These are phyloP conservation scores for Limnomonas spitsbergensis DNA, from an alignment of 139 green algal genomes.

Conservation along the genomic window DNA sequence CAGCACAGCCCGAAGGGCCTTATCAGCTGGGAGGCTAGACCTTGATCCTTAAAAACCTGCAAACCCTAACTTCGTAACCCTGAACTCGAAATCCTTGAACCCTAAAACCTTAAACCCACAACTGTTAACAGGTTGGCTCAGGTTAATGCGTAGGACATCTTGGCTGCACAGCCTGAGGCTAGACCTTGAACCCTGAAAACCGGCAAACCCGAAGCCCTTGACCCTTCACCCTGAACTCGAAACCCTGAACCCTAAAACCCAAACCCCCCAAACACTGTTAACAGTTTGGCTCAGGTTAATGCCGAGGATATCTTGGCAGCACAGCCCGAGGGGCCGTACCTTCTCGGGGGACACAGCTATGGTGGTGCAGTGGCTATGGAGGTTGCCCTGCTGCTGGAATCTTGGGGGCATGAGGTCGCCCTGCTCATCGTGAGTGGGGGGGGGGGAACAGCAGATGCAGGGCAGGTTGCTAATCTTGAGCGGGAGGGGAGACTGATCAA, in stretches of 20 bases:
- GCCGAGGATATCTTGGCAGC: conserved; percentile 72
- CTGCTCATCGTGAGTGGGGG: conserved; percentile 64
- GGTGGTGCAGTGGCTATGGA: conserved; percentile 79
- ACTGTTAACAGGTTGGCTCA: too few species aligned
- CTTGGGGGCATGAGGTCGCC: conserved; percentile 73
- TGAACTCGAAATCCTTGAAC: too few species aligned
- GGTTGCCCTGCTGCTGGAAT: conserved; percentile 77
- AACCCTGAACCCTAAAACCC: too few species aligned
- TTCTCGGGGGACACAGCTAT: conserved; percentile 85
- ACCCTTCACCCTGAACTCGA: too few species aligned
- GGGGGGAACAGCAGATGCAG: too few species aligned
- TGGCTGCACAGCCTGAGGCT: conserved; percentile 74
- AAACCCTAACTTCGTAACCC: too few species aligned
- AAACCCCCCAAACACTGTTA: too few species aligned
- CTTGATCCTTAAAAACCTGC: too few species aligned
- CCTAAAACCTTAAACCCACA: too few species aligned
- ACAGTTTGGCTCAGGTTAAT: conserved; percentile 64
- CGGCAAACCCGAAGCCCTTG: too few species aligned
- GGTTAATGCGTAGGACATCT: conserved; percentile 73
- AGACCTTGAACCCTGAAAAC: too few species aligned
- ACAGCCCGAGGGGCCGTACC: conserved; percentile 76
- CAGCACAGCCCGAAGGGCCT: conserved; percentile 70
- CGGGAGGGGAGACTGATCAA: too few species aligned
- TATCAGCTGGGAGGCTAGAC: conserved; percentile 85
- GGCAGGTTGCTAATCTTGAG: background rate